Evolutionary conservation across 1,284 basidiomycete genomes (phyloP), one percentile per base, ranked within the genome.

Genomic region (Ustilago nuda): DNA sequence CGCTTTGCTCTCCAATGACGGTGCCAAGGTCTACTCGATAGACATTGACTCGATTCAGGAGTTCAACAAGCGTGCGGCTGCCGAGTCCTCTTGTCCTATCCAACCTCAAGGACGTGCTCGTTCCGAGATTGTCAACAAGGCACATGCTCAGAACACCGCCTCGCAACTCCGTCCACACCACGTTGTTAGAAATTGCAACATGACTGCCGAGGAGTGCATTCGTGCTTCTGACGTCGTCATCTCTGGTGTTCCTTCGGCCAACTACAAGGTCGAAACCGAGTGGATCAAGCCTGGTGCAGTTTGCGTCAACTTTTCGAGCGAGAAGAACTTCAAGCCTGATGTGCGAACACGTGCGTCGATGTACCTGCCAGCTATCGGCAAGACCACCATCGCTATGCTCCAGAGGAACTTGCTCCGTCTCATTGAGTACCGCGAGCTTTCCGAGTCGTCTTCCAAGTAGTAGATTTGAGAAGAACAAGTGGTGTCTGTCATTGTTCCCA

Each of bases 301-400:
- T 1, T 95, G 94, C 80, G 88, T 98, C 71, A 98, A 98, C 84
- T 93, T 99, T 54, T 92, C 94, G 32, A 92, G 93, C 4, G 95
- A 97, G 83, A 98, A 96, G 89, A 99, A 99, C 87, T 99, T 98
- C 84, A 94, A 97, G 85, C 91, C 91, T 71, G 92, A 97, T 84
- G 92, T 98, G 19, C 89, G 94, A 75, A 94, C 95, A 55, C 93
- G 94, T 89, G 79, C 81, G 0, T 55, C 74, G 15, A 75, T 71
- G 48, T 79, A 78, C 61, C 55, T 81, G 30, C 95, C 95, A 15
- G 92, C 94, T 4, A 94, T 99, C 33, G 96, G 96, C 46, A 97
- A 97, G 88, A 93, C 96, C 72, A 99, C 96, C 1, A 97, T 98
- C 77, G 89, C 95, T 82, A 97, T 99, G 94, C 89, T 99, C 37